A percentile compares a stretch with the other conserved stretches of the same genome.
phyloP scores from a whole-genome alignment of 441 rosid genomes.

The Erodium trifolium region DNA sequence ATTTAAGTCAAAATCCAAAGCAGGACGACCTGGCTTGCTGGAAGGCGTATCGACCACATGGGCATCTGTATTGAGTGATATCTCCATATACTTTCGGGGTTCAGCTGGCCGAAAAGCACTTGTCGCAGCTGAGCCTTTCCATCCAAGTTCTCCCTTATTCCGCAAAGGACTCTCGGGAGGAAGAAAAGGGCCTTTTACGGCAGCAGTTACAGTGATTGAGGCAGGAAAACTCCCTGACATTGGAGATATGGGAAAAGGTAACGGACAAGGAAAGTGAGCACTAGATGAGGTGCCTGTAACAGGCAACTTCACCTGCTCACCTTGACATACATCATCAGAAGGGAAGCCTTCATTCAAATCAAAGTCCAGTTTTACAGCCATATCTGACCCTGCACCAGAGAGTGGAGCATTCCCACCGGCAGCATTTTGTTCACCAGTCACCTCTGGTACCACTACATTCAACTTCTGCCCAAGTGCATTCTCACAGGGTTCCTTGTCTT shows the following conservation, averaged over 20 bases:
- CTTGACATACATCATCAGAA: constrained; percentile 12
- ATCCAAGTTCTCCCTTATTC: constrained; percentile 21
- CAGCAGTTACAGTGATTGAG: constrained; percentile 5
- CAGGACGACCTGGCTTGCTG: constrained; percentile 12
- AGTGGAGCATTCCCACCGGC: background rate
- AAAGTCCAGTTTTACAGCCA: constrained; percentile 14
- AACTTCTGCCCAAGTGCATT: too few relatives aligned
- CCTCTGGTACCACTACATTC: too few relatives aligned
- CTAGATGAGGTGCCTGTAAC: background rate
- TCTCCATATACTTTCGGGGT: constrained; percentile 12
- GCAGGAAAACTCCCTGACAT: too few relatives aligned
- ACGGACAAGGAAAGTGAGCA: too few relatives aligned
- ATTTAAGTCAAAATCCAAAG: background rate
- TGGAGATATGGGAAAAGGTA: too few relatives aligned
- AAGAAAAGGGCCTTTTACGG: constrained; percentile 13
- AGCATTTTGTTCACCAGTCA: background rate
- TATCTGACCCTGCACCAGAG: background rate
- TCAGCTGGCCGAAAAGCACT: constrained; percentile 19
- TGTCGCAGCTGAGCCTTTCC: constrained; percentile 16
- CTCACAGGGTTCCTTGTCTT: too few relatives aligned
- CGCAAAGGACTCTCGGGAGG: constrained; percentile 16
- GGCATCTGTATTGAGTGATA: background rate
- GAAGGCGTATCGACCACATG: constrained; percentile 4
- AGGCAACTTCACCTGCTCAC: background rate
- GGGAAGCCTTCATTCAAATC: background rate